Evolutionary conservation across 352 stramenopile genomes (phyloP), one percentile per base, ranked within the genome.

Genomic region (Phytopythium litorale): DNA sequence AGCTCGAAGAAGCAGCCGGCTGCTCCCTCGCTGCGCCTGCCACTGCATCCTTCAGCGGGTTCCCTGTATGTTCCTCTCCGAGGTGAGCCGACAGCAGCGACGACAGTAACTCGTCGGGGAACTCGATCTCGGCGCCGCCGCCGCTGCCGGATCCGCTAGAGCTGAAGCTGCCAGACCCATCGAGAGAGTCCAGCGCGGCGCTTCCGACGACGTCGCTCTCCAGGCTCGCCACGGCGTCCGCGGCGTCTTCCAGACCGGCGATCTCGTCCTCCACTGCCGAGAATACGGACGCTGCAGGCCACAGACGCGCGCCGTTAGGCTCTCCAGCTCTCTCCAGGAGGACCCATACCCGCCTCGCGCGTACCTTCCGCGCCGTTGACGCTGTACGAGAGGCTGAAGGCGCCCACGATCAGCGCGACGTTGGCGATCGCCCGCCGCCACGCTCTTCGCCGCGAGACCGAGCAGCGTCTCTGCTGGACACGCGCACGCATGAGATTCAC

Each of bases 191-290:
- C 16, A 50, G 23, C 18, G 40, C 55, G 40, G n/a, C 25, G 55
- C 23, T 60, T 37, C 38, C 55, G 55, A 40, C 7, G 40, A n/a
- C 40, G 28, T 60, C 55, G 38, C 40, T 42, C 13, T 3, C 55
- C 23, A 60, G 38, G 23, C 28, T 52, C n/a, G 55, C 55, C 23
- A 60, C 55, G 40, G 40, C 54, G 15, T 35, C 23, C 12, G 54
- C 23, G 16, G 37, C 40, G 23, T 60, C 55, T n/a, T 58, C 53
- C 35, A 43, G 16, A 11, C 25, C 53, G 53, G 53, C 35, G 35
- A 60, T 43, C 25, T 60, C 55, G 40, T 51, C 28, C 21, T 60
- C 55, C 55, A 60, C 40, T 8, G 37, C 38, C 19, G 37, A 37
- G 23, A 60, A 51, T 21, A 35, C 53, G n/a, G 21, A 37, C 32